phyloP scores from a whole-genome alignment of 1,284 basidiomycete genomes.

The Moesziomyces antarcticus region DNA sequence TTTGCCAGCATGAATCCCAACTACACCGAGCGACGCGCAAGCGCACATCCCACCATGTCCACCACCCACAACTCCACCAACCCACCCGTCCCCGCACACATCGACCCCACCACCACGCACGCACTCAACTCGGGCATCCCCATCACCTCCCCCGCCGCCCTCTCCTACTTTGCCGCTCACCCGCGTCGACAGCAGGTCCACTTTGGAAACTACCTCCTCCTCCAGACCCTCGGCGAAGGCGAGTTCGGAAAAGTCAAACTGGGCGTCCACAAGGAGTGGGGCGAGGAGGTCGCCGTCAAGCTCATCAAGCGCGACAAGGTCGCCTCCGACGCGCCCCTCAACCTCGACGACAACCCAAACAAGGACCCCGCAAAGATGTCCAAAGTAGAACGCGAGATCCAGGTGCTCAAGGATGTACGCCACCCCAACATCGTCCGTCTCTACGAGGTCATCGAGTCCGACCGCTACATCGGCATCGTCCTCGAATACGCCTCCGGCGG shows the following conservation, averaged over 20 bases:
- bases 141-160: slow-evolving; percentile 65
- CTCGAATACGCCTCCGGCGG: slow-evolving; percentile 96
- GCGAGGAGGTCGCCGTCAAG: slow-evolving; percentile 99
- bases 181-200: slow-evolving; percentile 67
- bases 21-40: slow-evolving; percentile 59
- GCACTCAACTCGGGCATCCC: slow-evolving; percentile 60
- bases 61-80: slow-evolving; percentile 20
- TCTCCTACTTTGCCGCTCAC: slow-evolving; percentile 67
- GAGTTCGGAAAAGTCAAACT: slow-evolving; percentile 99
- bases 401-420: slow-evolving; percentile 89
- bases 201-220: slow-evolving; percentile 67
- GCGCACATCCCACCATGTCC: slow-evolving; percentile 60
- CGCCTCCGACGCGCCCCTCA: slow-evolving; percentile 73
- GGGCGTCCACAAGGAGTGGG: slow-evolving; percentile 90
- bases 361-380: slow-evolving; percentile 77
- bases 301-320: slow-evolving; percentile 93
- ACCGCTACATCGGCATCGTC: slow-evolving; percentile 99
- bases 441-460: slow-evolving; percentile 98
- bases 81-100: slow-evolving; percentile 10
- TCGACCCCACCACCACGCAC: slow-evolving; percentile 51
- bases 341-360: slow-evolving; percentile 32
- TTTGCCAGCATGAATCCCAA: slow-evolving; percentile 47
- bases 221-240: slow-evolving; percentile 77
- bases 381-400: slow-evolving; percentile 97
- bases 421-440: slow-evolving; percentile 98